Conservation (phyloP, 108 stramenopile species). For the Cyclotella cryptica region DNA sequence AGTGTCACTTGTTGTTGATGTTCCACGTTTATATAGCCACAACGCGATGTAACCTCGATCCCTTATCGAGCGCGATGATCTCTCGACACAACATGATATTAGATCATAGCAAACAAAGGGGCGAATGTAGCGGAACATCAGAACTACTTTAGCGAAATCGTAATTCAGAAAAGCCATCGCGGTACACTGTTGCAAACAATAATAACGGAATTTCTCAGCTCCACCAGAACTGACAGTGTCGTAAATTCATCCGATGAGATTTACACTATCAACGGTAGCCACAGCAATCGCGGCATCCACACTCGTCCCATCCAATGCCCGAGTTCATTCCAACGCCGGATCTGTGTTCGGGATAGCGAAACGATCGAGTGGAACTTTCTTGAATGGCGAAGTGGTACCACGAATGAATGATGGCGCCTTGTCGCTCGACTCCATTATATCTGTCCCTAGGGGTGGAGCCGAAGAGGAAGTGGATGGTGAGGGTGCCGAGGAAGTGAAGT, state of each 20-base stretch:
- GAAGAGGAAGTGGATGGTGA: conserved; percentile 20
- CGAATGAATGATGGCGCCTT: neutral
- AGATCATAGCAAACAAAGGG: no score
- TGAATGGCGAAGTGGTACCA: neutral
- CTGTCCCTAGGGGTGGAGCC: conserved; percentile 25
- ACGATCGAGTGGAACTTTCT: neutral
- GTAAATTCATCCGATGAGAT: neutral
- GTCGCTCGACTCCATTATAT: neutral
- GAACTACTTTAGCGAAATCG: no score
- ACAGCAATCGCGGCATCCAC: conserved; percentile 7
- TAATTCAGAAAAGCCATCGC: no score
- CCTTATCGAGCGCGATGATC: no score
- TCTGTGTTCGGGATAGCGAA: neutral
- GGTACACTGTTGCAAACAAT: no score
- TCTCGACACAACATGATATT: no score
- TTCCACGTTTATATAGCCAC: no score
- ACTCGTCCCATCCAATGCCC: neutral
- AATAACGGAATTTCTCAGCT: no score
- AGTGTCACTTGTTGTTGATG: no score
- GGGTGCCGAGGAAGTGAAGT: conserved; percentile 40
- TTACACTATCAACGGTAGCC: conserved; percentile 1
- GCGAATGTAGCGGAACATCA: no score
- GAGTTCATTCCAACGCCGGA: neutral
- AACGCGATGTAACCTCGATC: no score
- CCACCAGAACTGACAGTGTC: no score